A percentile compares a stretch with the other conserved stretches of the same genome.
Evolutionary conservation across 371 early-diverging fungal species (phyloP).

Genomic region (Globomyces sp.): DNA sequence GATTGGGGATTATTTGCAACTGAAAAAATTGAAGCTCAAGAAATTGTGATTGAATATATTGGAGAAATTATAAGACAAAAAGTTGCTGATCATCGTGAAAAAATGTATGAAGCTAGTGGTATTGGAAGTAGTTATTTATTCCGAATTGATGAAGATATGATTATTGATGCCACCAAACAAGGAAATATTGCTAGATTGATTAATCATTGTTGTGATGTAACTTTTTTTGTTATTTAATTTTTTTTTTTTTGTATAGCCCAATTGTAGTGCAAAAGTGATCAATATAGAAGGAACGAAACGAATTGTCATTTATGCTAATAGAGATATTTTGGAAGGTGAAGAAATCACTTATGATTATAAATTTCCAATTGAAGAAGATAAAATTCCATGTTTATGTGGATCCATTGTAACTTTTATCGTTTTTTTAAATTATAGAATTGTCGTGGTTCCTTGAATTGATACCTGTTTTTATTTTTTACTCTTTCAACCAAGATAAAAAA

Average conservation of each 20-base stretch:
- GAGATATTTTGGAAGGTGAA: conserved; percentile 78
- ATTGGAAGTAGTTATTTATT: conserved; percentile 96
- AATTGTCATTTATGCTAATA: conserved; percentile 65
- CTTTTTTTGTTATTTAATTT: conserved; percentile 28
- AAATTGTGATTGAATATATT: conserved; percentile 97
- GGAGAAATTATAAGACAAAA: conserved; percentile 97
- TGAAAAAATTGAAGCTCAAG: conserved; percentile 84
- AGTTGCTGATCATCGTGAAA: conserved; percentile 95
- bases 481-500: background rate
- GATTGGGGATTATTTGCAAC: conserved; percentile 96
- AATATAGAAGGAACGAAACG: conserved; percentile 82
- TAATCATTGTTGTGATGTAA: conserved; percentile 95
- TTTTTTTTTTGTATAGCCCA: conserved; percentile 64
- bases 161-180: conserved; percentile 97
- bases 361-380: conserved; percentile 88
- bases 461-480: conserved; percentile 6
- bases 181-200: conserved; percentile 98
- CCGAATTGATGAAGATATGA: conserved; percentile 91
- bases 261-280: conserved; percentile 93
- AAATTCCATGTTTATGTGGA: conserved; percentile 94
- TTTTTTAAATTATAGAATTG: conserved; percentile 16
- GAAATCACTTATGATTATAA: conserved; percentile 99
- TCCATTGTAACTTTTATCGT: conserved; percentile 44
- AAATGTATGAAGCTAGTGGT: conserved; percentile 83
- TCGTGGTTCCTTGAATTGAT: conserved; percentile 22